These are phyloP conservation scores for Brassica carinata DNA, from an alignment of 345 rosid species.

Conservation along the genomic window DNA sequence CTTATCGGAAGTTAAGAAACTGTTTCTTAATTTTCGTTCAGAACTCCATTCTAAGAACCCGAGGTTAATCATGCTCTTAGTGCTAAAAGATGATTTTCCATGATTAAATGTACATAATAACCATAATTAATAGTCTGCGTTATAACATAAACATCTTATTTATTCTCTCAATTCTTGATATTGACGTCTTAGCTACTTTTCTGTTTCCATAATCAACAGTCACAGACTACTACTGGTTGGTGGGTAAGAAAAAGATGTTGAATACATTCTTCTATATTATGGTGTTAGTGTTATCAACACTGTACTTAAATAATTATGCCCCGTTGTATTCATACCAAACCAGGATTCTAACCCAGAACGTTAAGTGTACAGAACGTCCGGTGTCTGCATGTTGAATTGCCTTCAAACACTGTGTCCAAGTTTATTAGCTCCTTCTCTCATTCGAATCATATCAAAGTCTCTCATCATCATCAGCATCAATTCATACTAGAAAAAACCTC, in stretches of 20 bases:
- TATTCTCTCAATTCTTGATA: not conserved
- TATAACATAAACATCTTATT: no score
- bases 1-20: no score
- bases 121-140: not conserved
- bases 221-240: conserved; percentile 17
- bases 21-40: no score
- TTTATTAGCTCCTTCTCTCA: not conserved
- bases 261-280: not conserved
- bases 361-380: not conserved
- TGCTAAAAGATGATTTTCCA: not conserved
- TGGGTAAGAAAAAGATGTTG: conserved; percentile 5
- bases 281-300: not conserved
- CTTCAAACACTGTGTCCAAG: not conserved
- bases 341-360: not conserved
- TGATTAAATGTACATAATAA: not conserved
- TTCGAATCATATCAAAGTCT: not conserved
- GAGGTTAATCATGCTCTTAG: no score
- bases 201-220: not conserved
- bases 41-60: no score
- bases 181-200: not conserved
- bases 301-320: not conserved
- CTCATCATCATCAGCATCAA: not conserved
- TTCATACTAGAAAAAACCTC: not conserved
- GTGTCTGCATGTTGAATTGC: not conserved
- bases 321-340: not conserved